phyloP scores from a whole-genome alignment of 495 filamentous ascomycete genomes.

The Parmelia sp. region DNA sequence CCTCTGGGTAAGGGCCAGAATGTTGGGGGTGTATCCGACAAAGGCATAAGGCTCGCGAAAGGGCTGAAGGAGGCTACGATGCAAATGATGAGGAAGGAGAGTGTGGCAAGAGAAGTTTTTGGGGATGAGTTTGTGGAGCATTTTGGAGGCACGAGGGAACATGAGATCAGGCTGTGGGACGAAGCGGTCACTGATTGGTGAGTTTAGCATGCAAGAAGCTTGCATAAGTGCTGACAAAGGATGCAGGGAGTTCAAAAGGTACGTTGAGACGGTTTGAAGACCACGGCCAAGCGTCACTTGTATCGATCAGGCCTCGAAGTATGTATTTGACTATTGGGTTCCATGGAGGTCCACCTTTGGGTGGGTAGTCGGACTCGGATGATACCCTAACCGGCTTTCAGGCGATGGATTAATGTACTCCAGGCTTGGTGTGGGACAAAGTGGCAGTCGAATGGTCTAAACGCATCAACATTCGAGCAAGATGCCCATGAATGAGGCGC shows the following conservation, averaged over 20 bases:
- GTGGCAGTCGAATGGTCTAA: background rate
- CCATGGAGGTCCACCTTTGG: background rate
- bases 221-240: constrained; percentile 13
- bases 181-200: constrained; percentile 94
- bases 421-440: background rate
- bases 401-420: background rate
- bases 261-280: constrained; percentile 63
- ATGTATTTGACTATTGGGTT: background rate
- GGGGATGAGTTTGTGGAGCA: constrained; percentile 95
- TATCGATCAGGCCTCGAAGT: background rate
- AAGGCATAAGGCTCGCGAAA: constrained; percentile 63
- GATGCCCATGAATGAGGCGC: too few relatives aligned
- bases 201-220: constrained; percentile 29
- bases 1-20: constrained; percentile 79
- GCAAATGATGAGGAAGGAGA: constrained; percentile 64
- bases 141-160: constrained; percentile 84
- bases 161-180: constrained; percentile 87
- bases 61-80: constrained; percentile 73
- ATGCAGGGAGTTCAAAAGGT: constrained; percentile 58
- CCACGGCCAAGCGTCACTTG: background rate
- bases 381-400: background rate
- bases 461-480: too few relatives aligned
- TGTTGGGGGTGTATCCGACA: constrained; percentile 60
- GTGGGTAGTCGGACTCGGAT: background rate
- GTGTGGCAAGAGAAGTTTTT: constrained; percentile 84